These are phyloP conservation scores for Boletus patriciae DNA, from an alignment of 768 basidiomycete genomes.

Conservation along the genomic window DNA sequence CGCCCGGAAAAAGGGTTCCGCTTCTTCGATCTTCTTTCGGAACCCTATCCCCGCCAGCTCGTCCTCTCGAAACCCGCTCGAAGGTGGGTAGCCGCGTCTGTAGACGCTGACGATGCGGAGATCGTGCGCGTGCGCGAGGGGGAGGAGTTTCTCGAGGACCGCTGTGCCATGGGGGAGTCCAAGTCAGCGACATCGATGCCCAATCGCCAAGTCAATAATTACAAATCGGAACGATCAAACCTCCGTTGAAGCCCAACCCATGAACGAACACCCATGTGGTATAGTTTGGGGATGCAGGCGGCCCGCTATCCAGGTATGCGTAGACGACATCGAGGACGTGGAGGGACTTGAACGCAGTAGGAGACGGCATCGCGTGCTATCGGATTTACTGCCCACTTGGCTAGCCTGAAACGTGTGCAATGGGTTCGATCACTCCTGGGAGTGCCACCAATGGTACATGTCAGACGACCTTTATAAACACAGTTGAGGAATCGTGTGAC, in stretches of 20 bases:
- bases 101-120: conserved; percentile 27
- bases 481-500: no score
- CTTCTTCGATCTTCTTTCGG: conserved; percentile 17
- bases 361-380: conserved; percentile 1
- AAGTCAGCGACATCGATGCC: background rate
- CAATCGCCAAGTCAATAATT: no score
- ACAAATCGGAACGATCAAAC: background rate
- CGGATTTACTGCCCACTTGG: no score
- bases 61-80: conserved; percentile 21
- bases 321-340: conserved; percentile 19
- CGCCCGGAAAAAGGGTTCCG: conserved; percentile 12
- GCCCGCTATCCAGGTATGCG: conserved; percentile 24
- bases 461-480: no score
- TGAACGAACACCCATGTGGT: conserved; percentile 25
- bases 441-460: no score
- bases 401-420: no score
- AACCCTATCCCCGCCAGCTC: conserved; percentile 12
- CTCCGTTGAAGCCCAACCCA: conserved; percentile 24
- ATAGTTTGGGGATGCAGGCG: conserved; percentile 16
- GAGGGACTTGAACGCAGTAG: conserved; percentile 5
- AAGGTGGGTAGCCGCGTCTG: conserved; percentile 29
- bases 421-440: no score
- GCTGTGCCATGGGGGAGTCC: background rate
- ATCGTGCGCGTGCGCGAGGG: conserved; percentile 20
- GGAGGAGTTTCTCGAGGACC: conserved; percentile 21